phyloP scores from a whole-genome alignment of 768 basidiomycete species.

The Cystobasidium ongulense region DNA sequence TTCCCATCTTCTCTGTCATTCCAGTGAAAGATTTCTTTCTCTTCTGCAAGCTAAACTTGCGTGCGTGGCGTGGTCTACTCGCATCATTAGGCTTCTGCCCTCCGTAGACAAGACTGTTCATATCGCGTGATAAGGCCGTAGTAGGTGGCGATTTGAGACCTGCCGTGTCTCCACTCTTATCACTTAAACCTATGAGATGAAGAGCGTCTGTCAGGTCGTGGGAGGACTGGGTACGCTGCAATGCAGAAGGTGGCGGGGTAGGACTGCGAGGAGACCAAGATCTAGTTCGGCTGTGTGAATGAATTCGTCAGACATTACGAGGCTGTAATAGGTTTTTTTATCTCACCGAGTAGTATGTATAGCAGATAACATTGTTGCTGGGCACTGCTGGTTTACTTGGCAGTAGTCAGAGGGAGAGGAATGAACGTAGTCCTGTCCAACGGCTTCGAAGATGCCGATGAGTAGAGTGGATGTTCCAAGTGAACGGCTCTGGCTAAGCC shows the following conservation, averaged over 20 bases:
- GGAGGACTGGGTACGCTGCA: slow-evolving; percentile 10
- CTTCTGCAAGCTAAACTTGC: slow-evolving; percentile 16
- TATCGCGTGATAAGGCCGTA: not conserved
- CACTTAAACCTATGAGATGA: slow-evolving; percentile 9
- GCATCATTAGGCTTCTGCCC: not conserved
- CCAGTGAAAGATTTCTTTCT: not conserved
- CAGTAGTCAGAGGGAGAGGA: not conserved
- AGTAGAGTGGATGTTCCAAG: no score
- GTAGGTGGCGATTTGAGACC: not conserved
- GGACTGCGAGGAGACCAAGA: not conserved
- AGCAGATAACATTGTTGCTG: not conserved
- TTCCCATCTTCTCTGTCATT: not conserved
- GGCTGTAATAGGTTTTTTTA: no score
- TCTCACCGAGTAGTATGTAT: not conserved
- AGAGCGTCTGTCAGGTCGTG: slow-evolving; percentile 17
- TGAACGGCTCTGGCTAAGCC: no score
- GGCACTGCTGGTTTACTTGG: no score
- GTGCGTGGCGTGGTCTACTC: slow-evolving; percentile 1
- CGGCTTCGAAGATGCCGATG: no score
- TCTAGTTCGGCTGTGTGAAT: not conserved
- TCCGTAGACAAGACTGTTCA: not conserved
- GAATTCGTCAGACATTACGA: not conserved
- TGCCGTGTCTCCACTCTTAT: not conserved
- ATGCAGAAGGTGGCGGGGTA: not conserved
- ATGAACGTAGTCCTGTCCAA: no score